Conservation (phyloP, 1,139 yeast species). For the Diutina pseudorugosa region DNA sequence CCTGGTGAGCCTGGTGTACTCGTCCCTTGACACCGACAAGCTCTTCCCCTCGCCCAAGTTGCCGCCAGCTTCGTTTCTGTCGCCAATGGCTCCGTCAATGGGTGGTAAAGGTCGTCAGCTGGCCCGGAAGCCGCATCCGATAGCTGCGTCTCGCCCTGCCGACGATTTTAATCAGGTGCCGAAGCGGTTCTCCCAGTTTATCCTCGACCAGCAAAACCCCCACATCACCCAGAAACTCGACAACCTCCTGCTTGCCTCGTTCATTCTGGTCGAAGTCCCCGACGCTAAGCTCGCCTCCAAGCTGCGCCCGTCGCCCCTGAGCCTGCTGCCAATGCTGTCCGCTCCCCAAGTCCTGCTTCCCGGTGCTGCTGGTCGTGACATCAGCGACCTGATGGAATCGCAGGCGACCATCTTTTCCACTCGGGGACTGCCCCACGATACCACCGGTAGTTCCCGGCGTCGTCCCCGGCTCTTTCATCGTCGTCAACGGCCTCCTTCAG, state of each 20-base stretch:
- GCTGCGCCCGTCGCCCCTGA: neutral
- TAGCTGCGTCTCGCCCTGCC: neutral
- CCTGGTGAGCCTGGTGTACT: neutral
- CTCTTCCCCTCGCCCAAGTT: neutral
- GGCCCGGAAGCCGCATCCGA: neutral
- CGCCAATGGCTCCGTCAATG: neutral
- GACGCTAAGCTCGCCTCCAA: neutral
- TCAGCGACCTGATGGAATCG: slow-evolving; percentile 29
- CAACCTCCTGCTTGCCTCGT: slow-evolving; percentile 6
- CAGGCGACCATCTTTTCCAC: slow-evolving; percentile 38
- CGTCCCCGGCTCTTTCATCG: neutral
- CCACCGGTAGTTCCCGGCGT: neutral
- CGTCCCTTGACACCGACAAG: neutral
- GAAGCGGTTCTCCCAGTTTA: slow-evolving; percentile 29
- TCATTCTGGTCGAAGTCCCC: neutral
- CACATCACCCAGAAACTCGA: neutral
- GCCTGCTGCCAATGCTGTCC: neutral
- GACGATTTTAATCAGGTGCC: slow-evolving; percentile 23
- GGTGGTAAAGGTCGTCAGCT: neutral
- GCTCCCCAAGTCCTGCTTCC: neutral
- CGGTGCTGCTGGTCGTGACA: slow-evolving; percentile 9
- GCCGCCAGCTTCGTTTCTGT: neutral
- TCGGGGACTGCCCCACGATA: slow-evolving; percentile 10
- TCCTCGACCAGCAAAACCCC: slow-evolving; percentile 20
- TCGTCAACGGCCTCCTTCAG: neutral